Evolutionary conservation across 2,329 filamentous ascomycete species (phyloP), one percentile per base, ranked within the genome.

Genomic region (Aspergillus arachidicola): DNA sequence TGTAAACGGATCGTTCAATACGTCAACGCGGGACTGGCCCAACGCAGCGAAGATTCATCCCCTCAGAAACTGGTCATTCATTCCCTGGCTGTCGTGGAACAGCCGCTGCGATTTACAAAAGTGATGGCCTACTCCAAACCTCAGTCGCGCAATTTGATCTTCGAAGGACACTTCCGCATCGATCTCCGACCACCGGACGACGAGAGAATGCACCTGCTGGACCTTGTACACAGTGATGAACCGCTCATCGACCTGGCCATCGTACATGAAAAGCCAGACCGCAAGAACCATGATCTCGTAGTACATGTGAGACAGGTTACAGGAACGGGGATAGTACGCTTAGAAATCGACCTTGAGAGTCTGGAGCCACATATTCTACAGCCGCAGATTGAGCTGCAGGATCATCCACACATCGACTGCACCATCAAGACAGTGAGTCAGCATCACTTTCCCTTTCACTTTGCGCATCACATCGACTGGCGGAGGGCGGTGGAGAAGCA

Each of bases 401-500:
- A 61, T n/a, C 64, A 65, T 6, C 66, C 66, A 1, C 51, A 62
- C 7, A 68, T 68, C 51, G 66, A 68, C 54, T 68, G 66, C 21
- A 66, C 66, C 10, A 60, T 66, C 43, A 51, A 50, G n/a, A 60
- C 62, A 5, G 60, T 68, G 58, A 68, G 66, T 38, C 66, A 65
- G n/a, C 66, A 66, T 57, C 62, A 68, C 19, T 68, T 68, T n/a
- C 64, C 66, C 1, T 64, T 68, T 26, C 64, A 68, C 43, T 66
- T 68, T 53, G 58, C 66, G n/a, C 66, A 68, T 36, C 64, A 66
- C 21, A 57, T 68, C 38, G 64, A 68, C 58, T 68, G 66, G 66
- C 59, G 64, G 4, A 58, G 58, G 28, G 58, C 65, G 9, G 64
- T 68, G 54, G 64, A 66, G 43, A 61, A 59, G 57, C 66, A 68